These are phyloP conservation scores for Curvularia verruculosa DNA, from an alignment of 2,329 filamentous ascomycete species.

Conservation along the genomic window DNA sequence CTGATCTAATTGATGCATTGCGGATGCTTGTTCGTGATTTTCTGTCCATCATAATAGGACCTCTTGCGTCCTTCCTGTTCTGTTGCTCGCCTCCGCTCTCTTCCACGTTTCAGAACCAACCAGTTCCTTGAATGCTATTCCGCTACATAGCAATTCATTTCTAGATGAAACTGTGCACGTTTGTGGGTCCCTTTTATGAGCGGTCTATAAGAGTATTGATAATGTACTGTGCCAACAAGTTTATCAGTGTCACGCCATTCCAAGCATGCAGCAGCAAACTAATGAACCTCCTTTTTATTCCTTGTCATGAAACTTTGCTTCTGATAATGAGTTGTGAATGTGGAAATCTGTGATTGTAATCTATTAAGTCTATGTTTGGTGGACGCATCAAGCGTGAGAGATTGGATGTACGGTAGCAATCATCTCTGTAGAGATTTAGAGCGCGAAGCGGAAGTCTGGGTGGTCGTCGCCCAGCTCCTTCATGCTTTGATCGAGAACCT, in stretches of 20 bases:
- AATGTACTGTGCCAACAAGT: neutral
- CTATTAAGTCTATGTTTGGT: neutral
- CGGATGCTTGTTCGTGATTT: neutral
- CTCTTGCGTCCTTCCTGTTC: neutral
- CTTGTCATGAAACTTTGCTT: neutral
- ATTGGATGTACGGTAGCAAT: neutral
- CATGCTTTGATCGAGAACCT: slow-evolving; percentile 1
- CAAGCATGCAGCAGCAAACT: neutral
- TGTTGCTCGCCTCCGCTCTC: neutral
- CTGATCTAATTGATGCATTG: neutral
- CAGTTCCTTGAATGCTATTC: neutral
- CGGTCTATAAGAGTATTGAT: neutral
- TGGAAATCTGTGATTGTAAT: neutral
- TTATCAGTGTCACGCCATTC: neutral
- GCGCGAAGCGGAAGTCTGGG: slow-evolving; percentile 58
- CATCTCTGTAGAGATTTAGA: slow-evolving; percentile 9
- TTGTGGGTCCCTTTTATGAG: neutral
- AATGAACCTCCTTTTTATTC: neutral
- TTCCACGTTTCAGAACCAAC: neutral
- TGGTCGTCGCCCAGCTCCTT: slow-evolving; percentile 52
- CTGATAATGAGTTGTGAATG: neutral
- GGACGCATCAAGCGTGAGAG: neutral
- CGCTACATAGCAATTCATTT: neutral
- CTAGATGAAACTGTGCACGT: neutral
- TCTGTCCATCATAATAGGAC: neutral